phyloP scores from a whole-genome alignment of 164 flowering plant species.

The Taxillus chinensis region DNA sequence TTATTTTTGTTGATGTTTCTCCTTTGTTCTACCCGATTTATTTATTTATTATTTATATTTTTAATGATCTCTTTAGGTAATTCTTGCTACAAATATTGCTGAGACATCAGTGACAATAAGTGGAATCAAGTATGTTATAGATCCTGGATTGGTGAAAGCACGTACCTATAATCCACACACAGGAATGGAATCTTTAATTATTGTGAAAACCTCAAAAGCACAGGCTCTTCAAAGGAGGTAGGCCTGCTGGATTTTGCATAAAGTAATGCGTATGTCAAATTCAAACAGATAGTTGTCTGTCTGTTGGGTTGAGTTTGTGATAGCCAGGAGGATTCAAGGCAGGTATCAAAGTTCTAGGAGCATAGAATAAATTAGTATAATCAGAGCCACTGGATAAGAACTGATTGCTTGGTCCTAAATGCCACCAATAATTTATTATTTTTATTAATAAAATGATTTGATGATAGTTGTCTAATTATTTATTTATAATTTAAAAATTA shows the following conservation, averaged over 20 bases:
- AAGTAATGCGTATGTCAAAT: neutral
- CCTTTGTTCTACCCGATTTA: neutral
- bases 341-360: neutral
- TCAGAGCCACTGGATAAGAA: no score
- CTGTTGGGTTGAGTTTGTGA: neutral
- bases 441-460: no score
- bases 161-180: slow-evolving; percentile 61
- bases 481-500: no score
- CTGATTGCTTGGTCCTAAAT: no score
- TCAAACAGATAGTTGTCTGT: neutral
- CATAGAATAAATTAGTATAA: neutral
- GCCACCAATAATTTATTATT: no score
- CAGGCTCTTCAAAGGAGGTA: slow-evolving; percentile 96
- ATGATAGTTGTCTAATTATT: no score
- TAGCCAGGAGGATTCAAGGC: neutral
- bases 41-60: neutral
- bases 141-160: slow-evolving; percentile 94
- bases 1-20: no score
- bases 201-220: slow-evolving; percentile 79
- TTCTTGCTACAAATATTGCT: slow-evolving; percentile 93
- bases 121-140: slow-evolving; percentile 90
- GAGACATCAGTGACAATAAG: slow-evolving; percentile 96
- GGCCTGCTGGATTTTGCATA: neutral
- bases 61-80: slow-evolving; percentile 37
- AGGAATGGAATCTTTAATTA: slow-evolving; percentile 70